Base-by-base conservation (phyloP, 495 filamentous ascomycete genomes). In the Hyphodiscus hymeniophilus region DNA sequence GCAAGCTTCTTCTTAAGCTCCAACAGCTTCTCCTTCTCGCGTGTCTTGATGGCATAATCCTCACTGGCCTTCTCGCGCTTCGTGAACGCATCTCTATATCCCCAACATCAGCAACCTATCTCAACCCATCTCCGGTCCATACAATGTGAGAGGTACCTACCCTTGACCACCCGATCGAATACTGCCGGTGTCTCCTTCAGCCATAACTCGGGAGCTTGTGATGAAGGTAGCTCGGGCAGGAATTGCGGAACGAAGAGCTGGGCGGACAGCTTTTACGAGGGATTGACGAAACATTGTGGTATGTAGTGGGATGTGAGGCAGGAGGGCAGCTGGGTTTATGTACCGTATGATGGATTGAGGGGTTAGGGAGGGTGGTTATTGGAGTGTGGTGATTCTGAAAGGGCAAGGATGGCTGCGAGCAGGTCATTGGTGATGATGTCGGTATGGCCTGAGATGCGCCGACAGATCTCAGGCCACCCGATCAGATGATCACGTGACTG, bases 31-130 rank as follows among this genome's bases (percentile, higher is more conserved):
- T 84, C 76, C 64, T 78, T 72, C 76, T 99, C 92, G 59, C 85
- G 81, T 72, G 86, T 71, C 43, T 77, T 71, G 67, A 99, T 86
- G 71, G 85, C 84, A 53, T 76, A 75, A 61, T 85, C 80, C 69
- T 99, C 92, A 62, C 73, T 74, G 50, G 91, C 91, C 53, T 81
- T 81, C 70, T 99, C 92, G 56, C 92, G 88, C 63, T 81, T 80
- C 62, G 83, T 84, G 77, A 95, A 99, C 42, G 83, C 74, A 63
- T 99, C 92, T 50, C 90, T 91, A 51, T 57, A 42, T 33, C 42
- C 7, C 7, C 30, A 40, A 15, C 36, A 46, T 52, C 36, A 30
- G 42, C 44, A 46, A 28, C 26, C 24, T 20, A 39, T 30, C 33
- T 12, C 10, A 18, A 8, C 17, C 5, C 11, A 6, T 15, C 13